Base-by-base conservation (phyloP, 2,329 filamentous ascomycete genomes). In the Rhexocercosporidium sp. region DNA sequence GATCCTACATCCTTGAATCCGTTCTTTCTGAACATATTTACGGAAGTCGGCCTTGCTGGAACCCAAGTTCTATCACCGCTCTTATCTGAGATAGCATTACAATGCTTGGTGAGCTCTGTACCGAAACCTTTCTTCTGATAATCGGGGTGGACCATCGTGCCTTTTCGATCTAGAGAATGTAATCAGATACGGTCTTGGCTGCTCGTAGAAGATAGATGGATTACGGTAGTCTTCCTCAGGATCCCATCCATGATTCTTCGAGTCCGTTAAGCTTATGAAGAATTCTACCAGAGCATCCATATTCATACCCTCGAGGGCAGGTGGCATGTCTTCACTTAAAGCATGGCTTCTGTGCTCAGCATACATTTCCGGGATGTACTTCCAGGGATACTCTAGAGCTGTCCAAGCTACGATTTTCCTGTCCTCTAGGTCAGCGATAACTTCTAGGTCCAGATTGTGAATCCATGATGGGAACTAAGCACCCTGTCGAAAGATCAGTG, bases 361-460 rank as follows among this genome's bases (percentile, higher is more conserved):
- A 12, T 61, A 69, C 67, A 75, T 70, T 3, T 46, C 29, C 14
- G 59, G 47, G 14, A 39, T 22, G 31, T 67, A 49, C 47, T 70
- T 69, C 72, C 73, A 75, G 3, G 73, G 73, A 49, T 25, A 67
- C 44, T 71, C 65, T 4, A 75, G 59, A 25, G 61, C 66, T 18
- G 70, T 71, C 68, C 68, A 74, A 8, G 66, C 72, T 34, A 64
- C 68, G 46, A 72, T 69, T 56, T 67, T 72, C 18, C 73, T 75
- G 20, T 39, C 29, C 39, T 16, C n/a, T 3, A 16, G 27, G 16
- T 57, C 9, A 41, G 14, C 12, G 8, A 5, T 14, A n/a, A 12
- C 12, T 9, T 47, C 27, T 34, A 20, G 22, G 34, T 11, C 16
- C 22, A 44, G 29, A 18, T 14, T 7, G n/a, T 12, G 47, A 7